Percentiles rank a stretch among this genome's conserved stretches.
These are phyloP conservation scores for Peronospora destructor DNA, from an alignment of 352 stramenopile genomes.

Conservation along the genomic window DNA sequence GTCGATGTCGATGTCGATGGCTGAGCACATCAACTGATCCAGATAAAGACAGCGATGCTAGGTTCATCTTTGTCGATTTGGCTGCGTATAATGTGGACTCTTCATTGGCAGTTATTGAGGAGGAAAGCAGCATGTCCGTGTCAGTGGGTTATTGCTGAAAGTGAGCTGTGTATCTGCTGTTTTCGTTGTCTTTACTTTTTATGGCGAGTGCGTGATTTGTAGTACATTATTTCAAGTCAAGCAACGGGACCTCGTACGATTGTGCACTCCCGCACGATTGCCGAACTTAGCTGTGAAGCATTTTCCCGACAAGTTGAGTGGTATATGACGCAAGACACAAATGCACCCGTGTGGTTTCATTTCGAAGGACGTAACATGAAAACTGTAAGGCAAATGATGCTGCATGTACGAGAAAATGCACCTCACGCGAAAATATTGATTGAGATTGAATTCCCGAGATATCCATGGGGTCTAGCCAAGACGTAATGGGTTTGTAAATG, in stretches of 20 bases:
- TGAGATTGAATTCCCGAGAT: slow-evolving; percentile 62
- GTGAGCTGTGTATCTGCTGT: neutral
- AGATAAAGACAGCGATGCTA: slow-evolving; percentile 40
- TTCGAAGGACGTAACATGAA: slow-evolving; percentile 73
- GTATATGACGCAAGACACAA: slow-evolving; percentile 13
- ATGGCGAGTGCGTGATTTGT: neutral
- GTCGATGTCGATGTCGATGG: slow-evolving; percentile 42
- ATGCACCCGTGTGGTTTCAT: slow-evolving; percentile 40
- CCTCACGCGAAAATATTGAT: slow-evolving; percentile 36
- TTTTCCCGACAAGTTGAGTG: slow-evolving; percentile 33
- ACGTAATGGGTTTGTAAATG: slow-evolving; percentile 23
- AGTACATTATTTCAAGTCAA: slow-evolving; percentile 70
- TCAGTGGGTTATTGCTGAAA: slow-evolving; percentile 32
- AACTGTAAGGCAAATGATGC: slow-evolving; percentile 52
- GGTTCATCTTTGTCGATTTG: slow-evolving; percentile 46
- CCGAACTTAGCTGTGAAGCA: slow-evolving; percentile 38
- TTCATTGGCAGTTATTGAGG: slow-evolving; percentile 30
- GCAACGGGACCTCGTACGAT: slow-evolving; percentile 62
- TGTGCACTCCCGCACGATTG: slow-evolving; percentile 53
- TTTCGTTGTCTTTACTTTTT: slow-evolving; percentile 1
- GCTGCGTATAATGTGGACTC: slow-evolving; percentile 41
- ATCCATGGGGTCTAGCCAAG: slow-evolving; percentile 52
- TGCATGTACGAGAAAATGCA: slow-evolving; percentile 24
- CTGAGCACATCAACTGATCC: slow-evolving; percentile 57
- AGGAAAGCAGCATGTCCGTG: slow-evolving; percentile 47